Evolutionary conservation across 2,329 filamentous ascomycete species (phyloP).

Genomic region (Pezicula radicicola): DNA sequence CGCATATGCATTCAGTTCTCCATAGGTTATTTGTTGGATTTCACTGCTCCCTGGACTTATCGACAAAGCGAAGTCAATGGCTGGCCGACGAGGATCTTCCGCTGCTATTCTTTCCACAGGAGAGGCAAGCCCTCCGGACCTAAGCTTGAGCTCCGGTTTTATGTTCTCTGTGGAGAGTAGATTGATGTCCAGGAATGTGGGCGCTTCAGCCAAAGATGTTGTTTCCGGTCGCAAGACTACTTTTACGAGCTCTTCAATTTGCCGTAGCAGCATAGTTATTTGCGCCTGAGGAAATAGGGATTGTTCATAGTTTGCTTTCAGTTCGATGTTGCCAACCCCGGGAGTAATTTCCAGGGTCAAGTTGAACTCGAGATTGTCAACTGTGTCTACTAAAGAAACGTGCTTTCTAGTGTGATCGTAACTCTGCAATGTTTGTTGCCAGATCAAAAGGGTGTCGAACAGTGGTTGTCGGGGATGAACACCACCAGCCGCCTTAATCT

Average conservation of each 20-base stretch:
- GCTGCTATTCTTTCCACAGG: conserved; percentile 25
- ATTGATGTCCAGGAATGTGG: conserved; percentile 6
- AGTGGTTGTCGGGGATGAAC: conserved; percentile 53
- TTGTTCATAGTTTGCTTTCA: conserved; percentile 52
- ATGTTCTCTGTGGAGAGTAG: conserved; percentile 26
- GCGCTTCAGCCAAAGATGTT: conserved; percentile 8
- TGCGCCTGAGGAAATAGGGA: conserved; percentile 52
- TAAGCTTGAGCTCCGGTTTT: conserved; percentile 8
- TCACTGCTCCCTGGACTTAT: conserved; percentile 35
- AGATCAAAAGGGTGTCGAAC: conserved; percentile 80
- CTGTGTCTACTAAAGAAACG: conserved; percentile 55
- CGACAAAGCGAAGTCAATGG: conserved; percentile 60
- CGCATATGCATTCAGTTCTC: conserved; percentile 57
- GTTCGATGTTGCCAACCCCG: conserved; percentile 36
- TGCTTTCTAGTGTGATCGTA: conserved; percentile 27
- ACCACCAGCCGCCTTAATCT: conserved; percentile 63
- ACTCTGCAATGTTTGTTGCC: conserved; percentile 68
- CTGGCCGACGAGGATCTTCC: conserved; percentile 48
- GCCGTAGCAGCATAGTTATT: conserved; percentile 52
- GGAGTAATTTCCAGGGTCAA: conserved; percentile 77
- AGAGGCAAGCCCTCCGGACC: conserved; percentile 18
- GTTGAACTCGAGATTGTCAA: conserved; percentile 74
- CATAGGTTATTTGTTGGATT: conserved; percentile 55
- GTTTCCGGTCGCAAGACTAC: conserved; percentile 30
- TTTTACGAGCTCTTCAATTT: conserved; percentile 54